phyloP scores from a whole-genome alignment of 2,329 filamentous ascomycete genomes.

The Apiospora marii region DNA sequence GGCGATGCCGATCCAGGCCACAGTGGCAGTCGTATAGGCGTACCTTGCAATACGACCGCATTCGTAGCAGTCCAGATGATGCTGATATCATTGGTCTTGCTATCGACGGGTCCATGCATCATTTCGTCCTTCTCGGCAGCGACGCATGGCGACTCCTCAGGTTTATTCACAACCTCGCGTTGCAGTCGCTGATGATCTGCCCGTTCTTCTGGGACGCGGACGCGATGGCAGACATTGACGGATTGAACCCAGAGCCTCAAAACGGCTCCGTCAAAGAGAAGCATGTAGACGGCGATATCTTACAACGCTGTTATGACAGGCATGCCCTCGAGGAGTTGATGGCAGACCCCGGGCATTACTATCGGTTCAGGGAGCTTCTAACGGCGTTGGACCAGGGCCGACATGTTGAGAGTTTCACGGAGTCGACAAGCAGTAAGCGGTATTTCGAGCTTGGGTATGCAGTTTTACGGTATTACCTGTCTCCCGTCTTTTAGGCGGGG shows the following conservation, averaged over 20 bases:
- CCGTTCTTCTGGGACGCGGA: conserved; percentile 48
- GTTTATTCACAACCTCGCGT: conserved; percentile 75
- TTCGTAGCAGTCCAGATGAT: conserved; percentile 52
- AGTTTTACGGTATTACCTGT: conserved; percentile 61
- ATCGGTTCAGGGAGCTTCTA: conserved; percentile 58
- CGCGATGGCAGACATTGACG: conserved; percentile 10
- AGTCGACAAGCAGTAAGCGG: conserved; percentile 34
- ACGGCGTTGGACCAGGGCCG: conserved; percentile 55
- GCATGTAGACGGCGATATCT: conserved; percentile 74
- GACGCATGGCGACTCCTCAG: conserved; percentile 73
- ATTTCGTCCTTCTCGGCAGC: conserved; percentile 71
- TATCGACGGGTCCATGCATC: conserved; percentile 73
- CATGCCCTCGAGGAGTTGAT: conserved; percentile 55
- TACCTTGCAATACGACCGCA: conserved; percentile 49
- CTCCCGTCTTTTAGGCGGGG: conserved; percentile 53
- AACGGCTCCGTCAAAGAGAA: conserved; percentile 54
- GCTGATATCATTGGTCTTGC: conserved; percentile 69
- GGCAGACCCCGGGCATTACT: conserved; percentile 40
- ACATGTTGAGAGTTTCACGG: conserved; percentile 47
- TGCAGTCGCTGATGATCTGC: conserved; percentile 55
- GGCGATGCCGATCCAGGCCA: conserved; percentile 60
- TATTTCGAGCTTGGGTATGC: conserved; percentile 61
- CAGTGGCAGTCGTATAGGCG: conserved; percentile 53
- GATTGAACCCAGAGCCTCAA: conserved; percentile 48
- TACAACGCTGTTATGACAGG: conserved; percentile 61